Conservation (phyloP, 2,329 filamentous ascomycete genomes). For the Neurospora crassa region DNA sequence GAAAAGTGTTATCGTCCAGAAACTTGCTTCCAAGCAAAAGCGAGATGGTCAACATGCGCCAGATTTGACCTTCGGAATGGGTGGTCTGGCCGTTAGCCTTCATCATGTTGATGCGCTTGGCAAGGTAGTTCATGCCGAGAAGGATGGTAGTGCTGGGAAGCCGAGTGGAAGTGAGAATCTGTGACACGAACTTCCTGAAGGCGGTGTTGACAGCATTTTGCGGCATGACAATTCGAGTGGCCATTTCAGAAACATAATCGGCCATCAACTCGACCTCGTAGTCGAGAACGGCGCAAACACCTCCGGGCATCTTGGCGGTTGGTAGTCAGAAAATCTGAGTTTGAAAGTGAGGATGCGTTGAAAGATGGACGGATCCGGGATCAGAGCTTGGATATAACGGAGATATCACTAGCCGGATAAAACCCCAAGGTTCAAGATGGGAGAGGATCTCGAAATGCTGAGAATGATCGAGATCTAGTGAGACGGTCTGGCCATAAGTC, state of each 20-base stretch:
- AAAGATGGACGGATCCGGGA: neutral
- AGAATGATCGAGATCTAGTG: slow-evolving; percentile 24
- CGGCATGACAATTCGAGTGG: slow-evolving; percentile 49
- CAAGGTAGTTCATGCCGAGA: slow-evolving; percentile 81
- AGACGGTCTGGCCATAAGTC: slow-evolving; percentile 28
- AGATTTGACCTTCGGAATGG: slow-evolving; percentile 62
- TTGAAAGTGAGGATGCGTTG: slow-evolving; percentile 4
- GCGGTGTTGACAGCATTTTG: slow-evolving; percentile 50
- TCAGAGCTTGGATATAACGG: slow-evolving; percentile 18
- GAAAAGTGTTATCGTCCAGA: slow-evolving; percentile 92
- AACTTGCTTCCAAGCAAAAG: slow-evolving; percentile 90
- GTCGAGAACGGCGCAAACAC: slow-evolving; percentile 87
- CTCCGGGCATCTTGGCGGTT: slow-evolving; percentile 55
- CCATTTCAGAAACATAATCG: slow-evolving; percentile 88
- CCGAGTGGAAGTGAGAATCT: slow-evolving; percentile 82
- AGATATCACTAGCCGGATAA: slow-evolving; percentile 1
- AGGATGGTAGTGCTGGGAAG: slow-evolving; percentile 87
- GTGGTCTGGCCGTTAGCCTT: slow-evolving; percentile 46
- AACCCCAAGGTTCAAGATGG: slow-evolving; percentile 28
- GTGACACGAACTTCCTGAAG: slow-evolving; percentile 85
- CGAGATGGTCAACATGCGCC: slow-evolving; percentile 77
- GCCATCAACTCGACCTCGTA: slow-evolving; percentile 96
- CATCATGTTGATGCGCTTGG: slow-evolving; percentile 70
- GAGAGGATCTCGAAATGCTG: slow-evolving; percentile 18
- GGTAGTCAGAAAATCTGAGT: neutral